These are phyloP conservation scores for Trichoderma atroviride DNA, from an alignment of 2,329 filamentous ascomycete genomes.

Conservation along the genomic window DNA sequence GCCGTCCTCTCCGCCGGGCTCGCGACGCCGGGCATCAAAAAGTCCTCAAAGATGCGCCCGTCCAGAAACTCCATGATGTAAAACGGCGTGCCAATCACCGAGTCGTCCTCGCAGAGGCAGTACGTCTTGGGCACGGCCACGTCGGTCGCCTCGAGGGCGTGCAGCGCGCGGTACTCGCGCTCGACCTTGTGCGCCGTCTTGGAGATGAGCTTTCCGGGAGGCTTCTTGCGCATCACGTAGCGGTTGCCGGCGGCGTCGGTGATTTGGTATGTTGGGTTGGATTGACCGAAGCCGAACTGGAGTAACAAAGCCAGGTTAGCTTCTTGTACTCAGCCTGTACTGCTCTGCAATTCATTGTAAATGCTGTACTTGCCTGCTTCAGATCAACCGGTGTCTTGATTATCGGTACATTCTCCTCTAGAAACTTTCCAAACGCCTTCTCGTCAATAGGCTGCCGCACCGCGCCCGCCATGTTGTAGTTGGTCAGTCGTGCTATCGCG, in stretches of 20 bases:
- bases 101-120: constrained; percentile 81
- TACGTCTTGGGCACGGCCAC: constrained; percentile 85
- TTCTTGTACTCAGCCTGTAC: neutral
- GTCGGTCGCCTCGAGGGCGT: constrained; percentile 75
- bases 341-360: neutral
- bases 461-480: constrained; percentile 70
- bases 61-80: constrained; percentile 98
- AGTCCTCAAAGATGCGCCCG: constrained; percentile 90
- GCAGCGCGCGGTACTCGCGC: constrained; percentile 89
- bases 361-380: constrained; percentile 68
- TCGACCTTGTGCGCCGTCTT: constrained; percentile 96
- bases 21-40: constrained; percentile 70
- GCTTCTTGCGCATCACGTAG: constrained; percentile 96
- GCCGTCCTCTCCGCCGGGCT: constrained; percentile 67
- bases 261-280: constrained; percentile 94
- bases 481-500: neutral
- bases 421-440: constrained; percentile 75
- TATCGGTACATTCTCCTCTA: constrained; percentile 75
- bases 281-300: constrained; percentile 96
- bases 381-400: constrained; percentile 82
- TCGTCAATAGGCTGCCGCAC: constrained; percentile 91
- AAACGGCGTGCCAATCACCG: constrained; percentile 84
- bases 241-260: constrained; percentile 69
- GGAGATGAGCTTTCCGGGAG: constrained; percentile 89
- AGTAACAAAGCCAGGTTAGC: constrained; percentile 14